These are phyloP conservation scores for Phytophthora pseudosyringae DNA, from an alignment of 352 stramenopile genomes.

Conservation along the genomic window DNA sequence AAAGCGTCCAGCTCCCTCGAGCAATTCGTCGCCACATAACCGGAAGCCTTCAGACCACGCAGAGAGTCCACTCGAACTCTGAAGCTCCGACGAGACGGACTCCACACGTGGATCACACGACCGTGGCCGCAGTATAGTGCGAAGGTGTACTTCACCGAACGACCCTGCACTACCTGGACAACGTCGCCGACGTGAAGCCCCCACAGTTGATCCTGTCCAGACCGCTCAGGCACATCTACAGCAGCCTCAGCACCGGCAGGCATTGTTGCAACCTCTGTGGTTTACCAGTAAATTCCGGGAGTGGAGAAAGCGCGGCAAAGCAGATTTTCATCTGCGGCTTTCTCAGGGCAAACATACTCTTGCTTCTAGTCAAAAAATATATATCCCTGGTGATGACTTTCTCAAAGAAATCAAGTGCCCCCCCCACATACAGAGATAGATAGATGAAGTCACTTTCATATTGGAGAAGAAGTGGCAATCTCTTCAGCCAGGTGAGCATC, in stretches of 20 bases:
- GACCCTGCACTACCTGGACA: conserved; percentile 32
- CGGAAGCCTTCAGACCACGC: conserved; percentile 28
- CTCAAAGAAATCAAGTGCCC: too few species aligned
- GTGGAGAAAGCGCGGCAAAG: too few species aligned
- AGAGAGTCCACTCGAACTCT: conserved; percentile 50
- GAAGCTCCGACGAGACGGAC: conserved; percentile 37
- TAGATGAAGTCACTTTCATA: too few species aligned
- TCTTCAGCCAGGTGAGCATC: too few species aligned
- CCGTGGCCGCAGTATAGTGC: conserved; percentile 46
- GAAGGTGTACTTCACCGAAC: conserved; percentile 23
- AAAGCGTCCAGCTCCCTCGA: conserved; percentile 40
- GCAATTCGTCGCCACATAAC: conserved; percentile 21
- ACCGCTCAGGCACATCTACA: conserved; percentile 1
- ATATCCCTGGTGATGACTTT: background rate
- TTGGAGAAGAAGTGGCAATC: too few species aligned
- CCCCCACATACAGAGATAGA: too few species aligned
- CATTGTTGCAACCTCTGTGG: conserved; percentile 3
- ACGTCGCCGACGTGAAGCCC: conserved; percentile 34
- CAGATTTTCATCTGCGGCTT: background rate
- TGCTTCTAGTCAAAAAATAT: background rate
- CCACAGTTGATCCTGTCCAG: conserved; percentile 10
- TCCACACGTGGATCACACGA: conserved; percentile 53
- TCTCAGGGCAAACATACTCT: background rate
- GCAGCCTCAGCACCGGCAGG: background rate
- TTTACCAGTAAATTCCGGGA: too few species aligned